phyloP scores from a whole-genome alignment of 2,329 filamentous ascomycete species.

The Colletotrichum camelliae region DNA sequence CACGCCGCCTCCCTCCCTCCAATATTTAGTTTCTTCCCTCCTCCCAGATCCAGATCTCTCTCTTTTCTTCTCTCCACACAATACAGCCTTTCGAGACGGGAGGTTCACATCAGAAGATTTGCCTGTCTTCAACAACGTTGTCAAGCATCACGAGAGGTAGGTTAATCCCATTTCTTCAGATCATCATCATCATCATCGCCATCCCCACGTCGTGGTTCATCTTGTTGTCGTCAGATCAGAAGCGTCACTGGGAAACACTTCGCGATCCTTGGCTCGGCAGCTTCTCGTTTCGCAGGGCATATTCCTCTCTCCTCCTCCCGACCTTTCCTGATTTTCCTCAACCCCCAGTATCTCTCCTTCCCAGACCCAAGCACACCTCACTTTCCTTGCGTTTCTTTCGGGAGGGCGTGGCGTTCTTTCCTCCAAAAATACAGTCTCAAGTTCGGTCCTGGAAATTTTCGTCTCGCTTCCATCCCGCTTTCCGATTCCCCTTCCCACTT shows the following conservation, averaged over 20 bases:
- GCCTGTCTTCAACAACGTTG: not conserved
- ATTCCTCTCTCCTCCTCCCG: not conserved
- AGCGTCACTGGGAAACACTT: not conserved
- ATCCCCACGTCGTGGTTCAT: not conserved
- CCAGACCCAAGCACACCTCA: not conserved
- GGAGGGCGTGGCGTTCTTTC: not conserved
- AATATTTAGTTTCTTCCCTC: not conserved
- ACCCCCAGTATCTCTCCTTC: not conserved
- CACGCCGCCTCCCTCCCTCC: not conserved
- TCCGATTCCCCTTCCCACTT: not conserved
- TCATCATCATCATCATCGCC: not conserved
- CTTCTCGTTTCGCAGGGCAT: not conserved
- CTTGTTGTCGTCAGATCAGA: not conserved
- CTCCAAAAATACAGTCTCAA: not conserved
- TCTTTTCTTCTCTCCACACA: not conserved
- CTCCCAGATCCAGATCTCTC: not conserved
- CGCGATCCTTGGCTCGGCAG: not conserved
- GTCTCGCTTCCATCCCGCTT: not conserved
- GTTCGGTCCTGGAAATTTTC: not conserved
- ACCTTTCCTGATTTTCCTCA: not conserved
- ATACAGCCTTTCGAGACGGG: not conserved
- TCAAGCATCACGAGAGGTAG: not conserved
- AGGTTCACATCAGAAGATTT: not conserved
- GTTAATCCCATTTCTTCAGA: not conserved
- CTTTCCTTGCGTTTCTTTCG: not conserved